A percentile compares a stretch with the other conserved stretches of the same genome.
These are phyloP conservation scores for Colletotrichum ledebouriae DNA, from an alignment of 2,329 filamentous ascomycete genomes.

Conservation along the genomic window DNA sequence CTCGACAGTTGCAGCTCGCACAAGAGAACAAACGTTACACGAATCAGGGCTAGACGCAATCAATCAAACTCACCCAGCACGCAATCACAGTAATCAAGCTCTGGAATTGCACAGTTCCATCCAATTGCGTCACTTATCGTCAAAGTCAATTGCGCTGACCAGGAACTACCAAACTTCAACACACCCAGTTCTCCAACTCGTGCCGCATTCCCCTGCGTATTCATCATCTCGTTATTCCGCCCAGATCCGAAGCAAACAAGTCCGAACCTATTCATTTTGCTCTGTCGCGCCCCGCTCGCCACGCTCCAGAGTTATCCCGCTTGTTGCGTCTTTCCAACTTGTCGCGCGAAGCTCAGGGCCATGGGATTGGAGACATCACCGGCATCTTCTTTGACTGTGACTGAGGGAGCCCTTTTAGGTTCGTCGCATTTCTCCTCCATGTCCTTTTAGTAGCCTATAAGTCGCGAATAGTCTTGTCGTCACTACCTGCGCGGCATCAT, in stretches of 20 bases:
- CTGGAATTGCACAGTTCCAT: neutral
- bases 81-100: neutral
- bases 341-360: slow-evolving; percentile 34
- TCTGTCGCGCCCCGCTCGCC: slow-evolving; percentile 8
- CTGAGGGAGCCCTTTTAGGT: slow-evolving; percentile 41
- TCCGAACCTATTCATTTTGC: neutral
- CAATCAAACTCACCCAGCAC: neutral
- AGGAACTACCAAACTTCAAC: neutral
- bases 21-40: neutral
- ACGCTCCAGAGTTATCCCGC: slow-evolving; percentile 24
- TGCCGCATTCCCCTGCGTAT: slow-evolving; percentile 2
- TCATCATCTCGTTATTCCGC: neutral
- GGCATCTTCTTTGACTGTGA: slow-evolving; percentile 32
- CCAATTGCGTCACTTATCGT: slow-evolving; percentile 16
- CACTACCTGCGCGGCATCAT: too few relatives aligned
- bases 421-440: slow-evolving; percentile 19
- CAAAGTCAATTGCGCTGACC: slow-evolving; percentile 22
- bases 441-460: neutral
- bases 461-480: neutral
- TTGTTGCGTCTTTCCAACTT: slow-evolving; percentile 26
- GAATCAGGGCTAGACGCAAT: neutral
- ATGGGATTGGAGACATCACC: slow-evolving; percentile 41
- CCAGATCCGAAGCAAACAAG: neutral
- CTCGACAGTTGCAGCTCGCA: neutral
- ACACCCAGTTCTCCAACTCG: slow-evolving; percentile 1